Percentiles rank a stretch among this genome's conserved stretches.
Conservation (phyloP, 116 monocot species). For the Phalaenopsis hybrid region DNA sequence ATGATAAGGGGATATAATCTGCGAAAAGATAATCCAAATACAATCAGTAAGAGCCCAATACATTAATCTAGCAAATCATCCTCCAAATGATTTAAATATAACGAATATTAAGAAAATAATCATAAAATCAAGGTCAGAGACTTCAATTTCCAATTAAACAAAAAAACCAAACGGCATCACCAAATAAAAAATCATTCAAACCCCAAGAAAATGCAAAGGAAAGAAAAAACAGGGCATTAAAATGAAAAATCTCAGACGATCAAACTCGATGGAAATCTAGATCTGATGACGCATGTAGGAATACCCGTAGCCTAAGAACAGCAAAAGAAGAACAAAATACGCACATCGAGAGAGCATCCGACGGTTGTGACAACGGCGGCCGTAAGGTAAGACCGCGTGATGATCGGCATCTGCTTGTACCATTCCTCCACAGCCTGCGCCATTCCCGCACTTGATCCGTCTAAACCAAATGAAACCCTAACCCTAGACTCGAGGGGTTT, state of each 20-base stretch:
- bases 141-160: background rate
- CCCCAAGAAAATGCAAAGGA: background rate
- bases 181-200: background rate
- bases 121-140: background rate
- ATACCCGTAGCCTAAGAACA: background rate
- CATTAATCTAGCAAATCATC: background rate
- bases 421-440: slow-evolving; percentile 61
- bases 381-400: slow-evolving; percentile 55
- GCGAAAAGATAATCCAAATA: slow-evolving; percentile 13
- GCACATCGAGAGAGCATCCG: slow-evolving; percentile 51
- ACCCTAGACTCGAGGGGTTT: background rate
- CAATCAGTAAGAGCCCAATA: background rate
- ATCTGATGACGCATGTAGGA: background rate
- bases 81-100: background rate
- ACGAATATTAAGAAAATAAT: background rate
- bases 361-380: slow-evolving; percentile 51
- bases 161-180: background rate
- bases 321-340: background rate
- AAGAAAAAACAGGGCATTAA: background rate
- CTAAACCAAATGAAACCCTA: background rate
- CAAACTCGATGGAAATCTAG: background rate
- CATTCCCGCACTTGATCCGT: slow-evolving; percentile 18
- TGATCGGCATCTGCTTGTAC: slow-evolving; percentile 71
- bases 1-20: slow-evolving; percentile 91
- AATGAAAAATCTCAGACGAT: background rate